Conservation (phyloP, 2,329 filamentous ascomycete genomes). For the Bipolaris cookei region DNA sequence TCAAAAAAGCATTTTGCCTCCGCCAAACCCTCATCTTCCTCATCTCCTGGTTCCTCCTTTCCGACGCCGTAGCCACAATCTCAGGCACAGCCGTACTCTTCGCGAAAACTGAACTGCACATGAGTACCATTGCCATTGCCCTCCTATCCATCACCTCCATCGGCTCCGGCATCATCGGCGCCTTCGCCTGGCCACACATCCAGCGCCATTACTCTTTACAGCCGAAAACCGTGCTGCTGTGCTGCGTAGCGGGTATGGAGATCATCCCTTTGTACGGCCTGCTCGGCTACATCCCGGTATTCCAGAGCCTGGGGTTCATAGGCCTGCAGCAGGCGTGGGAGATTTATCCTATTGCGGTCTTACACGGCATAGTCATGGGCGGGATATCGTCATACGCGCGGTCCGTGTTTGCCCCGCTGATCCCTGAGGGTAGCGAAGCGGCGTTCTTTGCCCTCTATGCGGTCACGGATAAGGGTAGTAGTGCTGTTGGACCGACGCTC, state of each 20-base stretch:
- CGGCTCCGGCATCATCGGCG: slow-evolving; percentile 80
- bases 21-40: slow-evolving; percentile 78
- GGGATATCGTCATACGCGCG: slow-evolving; percentile 88
- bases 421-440: slow-evolving; percentile 88
- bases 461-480: slow-evolving; percentile 93
- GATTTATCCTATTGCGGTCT: slow-evolving; percentile 83
- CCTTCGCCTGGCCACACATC: slow-evolving; percentile 83
- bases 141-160: slow-evolving; percentile 91
- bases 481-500: slow-evolving; percentile 86
- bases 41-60: slow-evolving; percentile 87
- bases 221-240: slow-evolving; percentile 82
- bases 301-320: slow-evolving; percentile 73
- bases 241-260: slow-evolving; percentile 84
- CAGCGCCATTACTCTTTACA: slow-evolving; percentile 70
- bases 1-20: slow-evolving; percentile 71
- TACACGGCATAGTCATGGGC: slow-evolving; percentile 89
- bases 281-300: slow-evolving; percentile 78
- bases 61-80: slow-evolving; percentile 89
- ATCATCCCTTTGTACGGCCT: slow-evolving; percentile 89
- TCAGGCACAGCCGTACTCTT: slow-evolving; percentile 94
- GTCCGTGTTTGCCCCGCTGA: slow-evolving; percentile 85
- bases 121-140: slow-evolving; percentile 83
- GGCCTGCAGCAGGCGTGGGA: slow-evolving; percentile 89
- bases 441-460: slow-evolving; percentile 94
- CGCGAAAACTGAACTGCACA: slow-evolving; percentile 86